Evolutionary conservation across 106 monocot species (phyloP).

Genomic region (Platanthera guangdongensis): DNA sequence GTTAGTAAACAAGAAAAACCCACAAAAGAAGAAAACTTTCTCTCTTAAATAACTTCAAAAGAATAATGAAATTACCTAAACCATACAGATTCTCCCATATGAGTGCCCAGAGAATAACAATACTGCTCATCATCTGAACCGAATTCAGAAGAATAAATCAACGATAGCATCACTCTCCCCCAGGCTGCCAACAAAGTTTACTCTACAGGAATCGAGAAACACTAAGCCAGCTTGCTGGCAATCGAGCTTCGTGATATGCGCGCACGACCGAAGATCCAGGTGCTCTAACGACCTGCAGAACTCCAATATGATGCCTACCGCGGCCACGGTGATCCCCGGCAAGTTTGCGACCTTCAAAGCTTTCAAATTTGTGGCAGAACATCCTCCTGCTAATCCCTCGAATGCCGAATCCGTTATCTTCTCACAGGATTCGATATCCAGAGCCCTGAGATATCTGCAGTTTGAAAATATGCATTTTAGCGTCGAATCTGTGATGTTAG

Average conservation of each 20-base stretch:
- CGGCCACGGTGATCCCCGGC: conserved; percentile 49
- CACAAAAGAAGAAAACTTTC: no score
- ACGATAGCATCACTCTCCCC: conserved; percentile 22
- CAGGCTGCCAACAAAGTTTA: conserved; percentile 53
- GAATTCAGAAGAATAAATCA: conserved; percentile 41
- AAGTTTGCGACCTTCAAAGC: conserved; percentile 55
- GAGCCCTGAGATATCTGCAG: conserved; percentile 54
- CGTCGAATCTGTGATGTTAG: conserved; percentile 51
- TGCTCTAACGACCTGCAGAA: conserved; percentile 53
- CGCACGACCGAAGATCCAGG: conserved; percentile 68
- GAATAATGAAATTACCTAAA: no score
- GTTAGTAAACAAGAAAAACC: no score
- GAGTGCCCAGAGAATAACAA: neutral
- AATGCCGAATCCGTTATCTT: conserved; percentile 70
- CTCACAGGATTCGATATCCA: conserved; percentile 79
- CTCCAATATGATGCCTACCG: conserved; percentile 35
- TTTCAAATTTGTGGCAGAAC: conserved; percentile 36
- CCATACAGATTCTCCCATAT: no score
- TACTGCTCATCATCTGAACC: neutral
- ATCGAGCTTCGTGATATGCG: conserved; percentile 35
- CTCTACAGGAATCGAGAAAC: conserved; percentile 51
- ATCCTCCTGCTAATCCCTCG: conserved; percentile 21
- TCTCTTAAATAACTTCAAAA: no score
- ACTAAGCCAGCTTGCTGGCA: conserved; percentile 66
- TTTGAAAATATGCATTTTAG: conserved; percentile 40